These are phyloP conservation scores for Blastosporella zonata DNA, from an alignment of 1,284 basidiomycete species.

Conservation along the genomic window DNA sequence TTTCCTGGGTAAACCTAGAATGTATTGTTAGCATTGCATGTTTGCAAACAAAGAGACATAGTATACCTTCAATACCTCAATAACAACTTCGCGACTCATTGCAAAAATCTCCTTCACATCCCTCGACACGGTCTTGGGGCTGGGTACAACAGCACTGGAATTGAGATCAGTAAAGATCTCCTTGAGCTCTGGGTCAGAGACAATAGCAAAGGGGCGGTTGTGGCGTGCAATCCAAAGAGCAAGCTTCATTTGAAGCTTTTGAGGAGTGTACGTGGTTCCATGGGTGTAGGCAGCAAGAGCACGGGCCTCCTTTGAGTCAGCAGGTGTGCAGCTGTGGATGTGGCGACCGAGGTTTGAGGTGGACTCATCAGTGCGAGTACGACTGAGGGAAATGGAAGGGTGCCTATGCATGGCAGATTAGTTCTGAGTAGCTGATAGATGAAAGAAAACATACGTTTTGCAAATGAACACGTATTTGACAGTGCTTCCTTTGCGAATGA, in stretches of 20 bases:
- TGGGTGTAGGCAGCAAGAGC: slow-evolving; percentile 11
- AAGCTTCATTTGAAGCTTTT: slow-evolving; percentile 19
- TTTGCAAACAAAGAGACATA: not conserved
- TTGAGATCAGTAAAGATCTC: slow-evolving; percentile 23
- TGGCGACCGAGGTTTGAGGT: no score
- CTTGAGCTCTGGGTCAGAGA: slow-evolving; percentile 20
- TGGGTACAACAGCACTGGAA: slow-evolving; percentile 11
- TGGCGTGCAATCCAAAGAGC: slow-evolving; percentile 20
- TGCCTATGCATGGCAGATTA: no score
- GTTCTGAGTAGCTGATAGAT: no score
- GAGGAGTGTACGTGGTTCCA: slow-evolving; percentile 18
- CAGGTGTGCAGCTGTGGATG: no score
- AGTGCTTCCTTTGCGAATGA: no score
- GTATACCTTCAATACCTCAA: slow-evolving; percentile 15
- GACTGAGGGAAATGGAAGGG: no score
- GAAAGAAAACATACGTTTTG: no score
- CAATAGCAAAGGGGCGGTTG: slow-evolving; percentile 21
- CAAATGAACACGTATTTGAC: no score
- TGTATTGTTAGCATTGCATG: not conserved
- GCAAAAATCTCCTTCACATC: slow-evolving; percentile 23
- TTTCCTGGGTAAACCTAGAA: slow-evolving; percentile 18
- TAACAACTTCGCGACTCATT: slow-evolving; percentile 12
- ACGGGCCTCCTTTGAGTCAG: slow-evolving; percentile 2
- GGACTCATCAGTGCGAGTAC: no score
- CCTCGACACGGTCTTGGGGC: slow-evolving; percentile 16